Percentiles rank a stretch among this genome's conserved stretches.
Conservation (phyloP, 2,329 filamentous ascomycete genomes). For the Nothomitra cinnamomea region DNA sequence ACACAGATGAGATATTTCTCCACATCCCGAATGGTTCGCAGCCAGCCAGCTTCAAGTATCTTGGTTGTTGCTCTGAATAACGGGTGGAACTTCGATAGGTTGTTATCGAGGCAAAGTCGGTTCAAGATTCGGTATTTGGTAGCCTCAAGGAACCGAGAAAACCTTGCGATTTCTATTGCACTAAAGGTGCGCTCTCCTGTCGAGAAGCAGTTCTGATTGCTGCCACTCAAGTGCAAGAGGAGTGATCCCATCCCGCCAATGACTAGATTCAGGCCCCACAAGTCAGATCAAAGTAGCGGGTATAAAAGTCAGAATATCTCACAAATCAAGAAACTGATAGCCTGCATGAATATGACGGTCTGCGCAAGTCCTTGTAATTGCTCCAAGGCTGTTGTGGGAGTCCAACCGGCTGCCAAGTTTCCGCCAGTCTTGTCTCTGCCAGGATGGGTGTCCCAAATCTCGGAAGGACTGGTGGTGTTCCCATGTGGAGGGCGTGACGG, state of each 20-base stretch:
- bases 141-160: not conserved
- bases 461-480: no score
- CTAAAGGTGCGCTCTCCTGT: not conserved
- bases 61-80: not conserved
- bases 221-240: not conserved
- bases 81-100: not conserved
- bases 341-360: no score
- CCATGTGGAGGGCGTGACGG: no score
- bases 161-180: not conserved
- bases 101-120: not conserved
- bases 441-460: no score
- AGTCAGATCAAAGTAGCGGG: no score
- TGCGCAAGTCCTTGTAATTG: no score
- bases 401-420: no score
- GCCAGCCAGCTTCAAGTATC: not conserved
- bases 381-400: no score
- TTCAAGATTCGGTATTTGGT: not conserved
- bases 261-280: not conserved
- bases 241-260: not conserved
- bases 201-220: not conserved
- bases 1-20: not conserved
- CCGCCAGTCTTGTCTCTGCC: no score
- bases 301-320: no score
- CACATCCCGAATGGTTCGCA: not conserved
- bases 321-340: no score